Percentiles rank a stretch among this genome's conserved stretches.
phyloP scores from a whole-genome alignment of 2,329 filamentous ascomycete species.

The Pseudogymnoascus sp. region DNA sequence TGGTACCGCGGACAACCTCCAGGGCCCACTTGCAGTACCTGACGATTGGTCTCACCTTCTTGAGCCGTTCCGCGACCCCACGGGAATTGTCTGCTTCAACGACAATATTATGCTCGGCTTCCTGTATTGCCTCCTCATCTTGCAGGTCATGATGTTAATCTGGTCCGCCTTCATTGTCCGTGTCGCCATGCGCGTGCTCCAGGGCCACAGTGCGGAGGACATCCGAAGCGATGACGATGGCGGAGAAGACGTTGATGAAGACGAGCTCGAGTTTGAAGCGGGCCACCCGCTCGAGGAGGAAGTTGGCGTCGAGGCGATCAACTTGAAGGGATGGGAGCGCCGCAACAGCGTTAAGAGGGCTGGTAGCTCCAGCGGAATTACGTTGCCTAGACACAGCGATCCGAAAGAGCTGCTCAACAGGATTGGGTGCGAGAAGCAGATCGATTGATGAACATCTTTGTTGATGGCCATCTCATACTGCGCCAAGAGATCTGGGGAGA shows the following conservation, averaged over 20 bases:
- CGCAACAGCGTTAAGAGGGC: slow-evolving; percentile 22
- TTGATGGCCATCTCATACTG: not conserved
- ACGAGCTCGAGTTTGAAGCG: not conserved
- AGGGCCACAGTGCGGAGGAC: slow-evolving; percentile 73
- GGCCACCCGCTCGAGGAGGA: slow-evolving; percentile 58
- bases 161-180: slow-evolving; percentile 88
- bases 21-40: slow-evolving; percentile 44
- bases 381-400: slow-evolving; percentile 23
- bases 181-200: slow-evolving; percentile 72
- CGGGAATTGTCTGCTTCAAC: slow-evolving; percentile 74
- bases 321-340: slow-evolving; percentile 39
- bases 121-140: slow-evolving; percentile 63
- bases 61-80: slow-evolving; percentile 63
- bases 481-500: slow-evolving; percentile 3
- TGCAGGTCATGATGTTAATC: slow-evolving; percentile 72
- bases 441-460: slow-evolving; percentile 15
- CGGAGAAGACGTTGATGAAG: slow-evolving; percentile 51
- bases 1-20: slow-evolving; percentile 46
- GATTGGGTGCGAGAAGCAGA: slow-evolving; percentile 29
- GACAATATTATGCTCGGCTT: slow-evolving; percentile 67
- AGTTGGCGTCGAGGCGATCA: slow-evolving; percentile 64
- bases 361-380: slow-evolving; percentile 25
- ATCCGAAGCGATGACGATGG: slow-evolving; percentile 79
- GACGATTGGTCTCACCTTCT: slow-evolving; percentile 54
- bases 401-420: slow-evolving; percentile 28